Conservation (phyloP, 345 rosid genomes). For the Cochlearia excelsa region DNA sequence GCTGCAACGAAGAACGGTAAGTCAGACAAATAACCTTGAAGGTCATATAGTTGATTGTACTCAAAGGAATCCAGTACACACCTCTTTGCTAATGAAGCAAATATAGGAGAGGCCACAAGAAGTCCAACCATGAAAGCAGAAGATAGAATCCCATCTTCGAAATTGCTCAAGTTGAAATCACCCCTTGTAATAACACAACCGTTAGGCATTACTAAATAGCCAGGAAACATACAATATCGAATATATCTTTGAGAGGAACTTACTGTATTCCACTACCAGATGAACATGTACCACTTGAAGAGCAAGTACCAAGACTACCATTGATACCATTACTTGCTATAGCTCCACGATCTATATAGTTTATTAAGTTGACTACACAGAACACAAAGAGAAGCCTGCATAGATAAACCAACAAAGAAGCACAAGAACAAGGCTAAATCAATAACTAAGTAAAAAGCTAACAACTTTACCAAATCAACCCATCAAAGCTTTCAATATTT, state of each 20-base stretch:
- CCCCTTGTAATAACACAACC: conserved; percentile 49
- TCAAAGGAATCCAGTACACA: conserved; percentile 26
- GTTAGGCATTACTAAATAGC: not conserved
- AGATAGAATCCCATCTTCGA: conserved; percentile 84
- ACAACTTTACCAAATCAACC: not conserved
- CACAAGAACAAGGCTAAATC: conserved; percentile 8
- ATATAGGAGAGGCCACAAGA: conserved; percentile 84
- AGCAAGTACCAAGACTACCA: conserved; percentile 65
- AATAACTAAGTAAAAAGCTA: not conserved
- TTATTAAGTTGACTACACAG: conserved; percentile 78
- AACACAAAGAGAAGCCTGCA: conserved; percentile 80
- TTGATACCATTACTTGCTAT: conserved; percentile 98
- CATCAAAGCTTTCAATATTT: conserved; percentile 17
- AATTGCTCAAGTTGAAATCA: conserved; percentile 70
- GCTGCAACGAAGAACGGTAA: conserved; percentile 43
- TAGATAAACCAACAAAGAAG: not conserved
- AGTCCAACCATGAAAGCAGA: conserved; percentile 99
- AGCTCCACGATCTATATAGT: conserved; percentile 87
- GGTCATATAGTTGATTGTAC: not conserved
- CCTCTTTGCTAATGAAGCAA: conserved; percentile 91
- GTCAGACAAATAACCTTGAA: not conserved
- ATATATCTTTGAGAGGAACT: conserved; percentile 31
- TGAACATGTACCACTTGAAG: conserved; percentile 65
- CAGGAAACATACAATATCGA: not conserved
- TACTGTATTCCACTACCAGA: conserved; percentile 92